These are phyloP conservation scores for Tulasnella sp. DNA, from an alignment of 768 basidiomycete genomes.

Conservation along the genomic window DNA sequence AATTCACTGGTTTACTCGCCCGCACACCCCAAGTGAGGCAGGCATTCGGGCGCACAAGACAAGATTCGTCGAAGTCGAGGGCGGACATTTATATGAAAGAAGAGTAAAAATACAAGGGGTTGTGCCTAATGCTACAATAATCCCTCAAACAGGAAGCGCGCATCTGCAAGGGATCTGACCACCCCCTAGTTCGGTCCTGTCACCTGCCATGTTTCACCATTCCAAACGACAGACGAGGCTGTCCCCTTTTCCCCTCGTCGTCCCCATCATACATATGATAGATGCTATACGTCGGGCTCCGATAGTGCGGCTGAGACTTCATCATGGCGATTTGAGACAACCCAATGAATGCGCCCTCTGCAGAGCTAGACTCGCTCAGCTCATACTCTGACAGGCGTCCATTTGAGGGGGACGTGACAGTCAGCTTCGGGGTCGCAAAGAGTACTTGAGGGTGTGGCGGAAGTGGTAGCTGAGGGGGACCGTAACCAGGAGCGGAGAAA, in stretches of 20 bases:
- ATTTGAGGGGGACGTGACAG: slow-evolving; percentile 6
- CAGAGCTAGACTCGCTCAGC: background rate
- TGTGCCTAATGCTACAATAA: no score
- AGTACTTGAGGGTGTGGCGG: background rate
- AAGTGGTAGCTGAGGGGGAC: background rate
- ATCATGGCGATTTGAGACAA: slow-evolving; percentile 67
- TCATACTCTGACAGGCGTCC: background rate
- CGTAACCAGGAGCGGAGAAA: background rate
- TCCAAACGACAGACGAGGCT: no score
- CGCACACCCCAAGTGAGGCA: no score
- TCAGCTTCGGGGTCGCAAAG: background rate
- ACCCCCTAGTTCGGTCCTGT: no score
- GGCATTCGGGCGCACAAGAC: no score
- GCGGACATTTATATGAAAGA: no score
- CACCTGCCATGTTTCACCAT: no score
- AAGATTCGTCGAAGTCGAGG: no score
- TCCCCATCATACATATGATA: slow-evolving; percentile 62
- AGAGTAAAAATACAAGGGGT: no score
- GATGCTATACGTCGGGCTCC: slow-evolving; percentile 75
- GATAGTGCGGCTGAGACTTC: slow-evolving; percentile 53
- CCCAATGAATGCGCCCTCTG: slow-evolving; percentile 22
- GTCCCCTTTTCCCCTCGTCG: background rate
- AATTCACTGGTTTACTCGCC: no score
- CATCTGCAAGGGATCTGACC: no score
- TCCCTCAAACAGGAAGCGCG: no score